Base-by-base conservation (phyloP, 345 rosid genomes). In the Iberis pinnata region DNA sequence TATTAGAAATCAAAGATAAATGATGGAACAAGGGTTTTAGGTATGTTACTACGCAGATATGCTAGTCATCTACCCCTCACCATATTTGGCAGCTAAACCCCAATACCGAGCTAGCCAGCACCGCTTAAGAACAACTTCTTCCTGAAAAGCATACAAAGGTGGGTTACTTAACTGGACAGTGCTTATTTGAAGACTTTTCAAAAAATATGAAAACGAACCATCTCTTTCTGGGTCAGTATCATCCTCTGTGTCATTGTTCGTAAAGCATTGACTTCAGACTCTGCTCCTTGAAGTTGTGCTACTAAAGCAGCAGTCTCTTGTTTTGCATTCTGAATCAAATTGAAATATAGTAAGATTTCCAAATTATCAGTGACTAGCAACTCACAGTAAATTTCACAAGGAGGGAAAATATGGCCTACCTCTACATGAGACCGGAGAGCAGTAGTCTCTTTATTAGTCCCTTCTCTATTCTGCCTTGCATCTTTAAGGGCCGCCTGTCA, bases 91-190 rank as follows among this genome's bases (percentile, higher is more conserved):
- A 71, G 97, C 99, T 65, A 93, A 74, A 64, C 94, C 95, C 99
- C 97, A 93, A 62, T 93, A 88, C 14, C 97, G 90, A 76, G 99
- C 99, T 69, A 93, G 94, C 99, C 99, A 93, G 70, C 99, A 93
- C 74, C 99, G 82, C 79, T 88, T 93, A 54, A 93, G 81, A 71
- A 86, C 97, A 70, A 93, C 97, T 78, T 92, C 99, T 70, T 93
- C 99, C 99, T 93, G 74, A 76, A 73, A 84, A 43, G 47, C 33
- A 63, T 29, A 72, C 53, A 35, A 29, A 32, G 49, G 31, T 19
- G 50, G 53, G 45, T 58, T 51, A 58, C 36, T 58, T 46, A 43
- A 18, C 25, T 6, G 5, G 18, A 36, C 12, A 44, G 8, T 36
- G 57, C 52, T 42, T 31, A 37, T 50, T 24, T 38, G 32, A 63